Conservation (phyloP, 108 stramenopile species). For the Nitzschia sp. region DNA sequence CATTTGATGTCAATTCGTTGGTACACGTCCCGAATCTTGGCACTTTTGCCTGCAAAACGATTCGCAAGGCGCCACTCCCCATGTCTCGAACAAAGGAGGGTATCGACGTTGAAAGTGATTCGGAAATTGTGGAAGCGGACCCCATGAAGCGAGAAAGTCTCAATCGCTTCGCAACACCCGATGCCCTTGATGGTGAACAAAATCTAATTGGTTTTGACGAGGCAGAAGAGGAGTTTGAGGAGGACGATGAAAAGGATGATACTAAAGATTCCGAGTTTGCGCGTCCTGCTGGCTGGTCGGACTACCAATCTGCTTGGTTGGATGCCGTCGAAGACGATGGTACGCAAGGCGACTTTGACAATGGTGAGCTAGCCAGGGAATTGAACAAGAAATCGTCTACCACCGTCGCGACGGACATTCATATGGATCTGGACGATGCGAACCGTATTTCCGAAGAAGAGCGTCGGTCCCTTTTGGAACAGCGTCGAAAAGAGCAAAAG, state of each 20-base stretch:
- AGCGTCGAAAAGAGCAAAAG: conserved; percentile 72
- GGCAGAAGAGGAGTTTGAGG: conserved; percentile 44
- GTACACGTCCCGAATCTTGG: conserved; percentile 92
- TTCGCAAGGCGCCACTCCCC: conserved; percentile 34
- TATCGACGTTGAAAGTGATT: conserved; percentile 33
- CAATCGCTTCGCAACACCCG: conserved; percentile 90
- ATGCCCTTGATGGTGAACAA: conserved; percentile 96
- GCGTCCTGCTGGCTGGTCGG: conserved; percentile 91
- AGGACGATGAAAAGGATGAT: conserved; percentile 53
- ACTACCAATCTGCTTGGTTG: conserved; percentile 96
- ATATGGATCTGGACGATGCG: conserved; percentile 79
- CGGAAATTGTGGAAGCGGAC: conserved; percentile 40
- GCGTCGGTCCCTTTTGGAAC: conserved; percentile 55
- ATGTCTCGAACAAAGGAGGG: conserved; percentile 30
- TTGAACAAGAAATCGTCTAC: conserved; percentile 70
- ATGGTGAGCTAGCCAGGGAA: conserved; percentile 80
- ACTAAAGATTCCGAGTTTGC: conserved; percentile 45
- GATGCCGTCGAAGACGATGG: conserved; percentile 84
- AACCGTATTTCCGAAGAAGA: conserved; percentile 66
- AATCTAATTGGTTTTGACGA: conserved; percentile 98
- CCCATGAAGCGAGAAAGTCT: conserved; percentile 69
- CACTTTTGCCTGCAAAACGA: conserved; percentile 75
- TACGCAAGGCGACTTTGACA: conserved; percentile 63
- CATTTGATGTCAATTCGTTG: conserved; percentile 83
- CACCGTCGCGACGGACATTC: conserved; percentile 46